Evolutionary conservation across 768 basidiomycete species (phyloP), one percentile per base, ranked within the genome.

Genomic region (Tephrocybe sp.): DNA sequence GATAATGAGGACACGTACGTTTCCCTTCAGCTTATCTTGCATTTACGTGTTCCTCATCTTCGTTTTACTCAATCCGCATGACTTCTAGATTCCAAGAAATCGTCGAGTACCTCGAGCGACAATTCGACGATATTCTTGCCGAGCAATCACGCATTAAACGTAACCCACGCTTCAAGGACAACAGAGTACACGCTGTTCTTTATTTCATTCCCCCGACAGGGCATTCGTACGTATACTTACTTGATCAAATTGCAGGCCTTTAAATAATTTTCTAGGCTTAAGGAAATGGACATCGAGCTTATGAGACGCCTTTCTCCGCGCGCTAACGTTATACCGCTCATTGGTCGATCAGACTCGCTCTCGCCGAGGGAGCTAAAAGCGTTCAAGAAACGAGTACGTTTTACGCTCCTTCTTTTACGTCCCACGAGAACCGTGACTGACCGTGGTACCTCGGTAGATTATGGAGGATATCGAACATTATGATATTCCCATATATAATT

Each of bases 391-490:
- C 71, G 92, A 66, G 82, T 80, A 49, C 51, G 76, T 63, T 17
- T 32, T 45, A 36, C 22, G 38, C 8, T 9, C 19, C 34, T 53
- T 55, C 52, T 55, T 45, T 40, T 59, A 51, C 51, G 51, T 49
- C 14, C 36, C 30, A 17, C 13, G 30, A 8, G 20, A 43, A 17
- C 48, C 42, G 22, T 46, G 17, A 42, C 51, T 62, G 10, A 60
- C 59, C 61, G 49, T 52, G 39, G 55, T 46, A 26, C 35, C 46
- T 57, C 38, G 58, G 16, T 53, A 91, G 88, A 83, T 94, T 53
- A 92, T 92, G 88, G 92, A 96, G 67, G 92, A 96, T 60, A 93
- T 96, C 58, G 86, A 89, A 60, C 75, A 91, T 73, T 92, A 92
- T 68, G 80, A 84, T 51, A 94, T 95, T 58, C 90, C 91, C 1